phyloP scores from a whole-genome alignment of 2,329 filamentous ascomycete genomes.

The Magnaporthiopsis rhizophila region DNA sequence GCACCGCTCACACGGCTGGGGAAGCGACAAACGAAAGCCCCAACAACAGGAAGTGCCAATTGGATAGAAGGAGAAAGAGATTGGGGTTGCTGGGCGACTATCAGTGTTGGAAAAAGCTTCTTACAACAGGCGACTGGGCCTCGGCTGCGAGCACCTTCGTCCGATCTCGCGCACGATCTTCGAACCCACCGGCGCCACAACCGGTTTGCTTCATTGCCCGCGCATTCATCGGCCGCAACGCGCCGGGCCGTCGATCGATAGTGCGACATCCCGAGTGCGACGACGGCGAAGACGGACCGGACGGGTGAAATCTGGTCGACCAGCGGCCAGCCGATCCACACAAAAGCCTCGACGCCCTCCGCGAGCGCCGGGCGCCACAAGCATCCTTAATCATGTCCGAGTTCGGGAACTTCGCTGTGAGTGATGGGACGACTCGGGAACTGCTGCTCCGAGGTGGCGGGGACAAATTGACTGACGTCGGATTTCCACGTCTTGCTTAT shows the following conservation, averaged over 20 bases:
- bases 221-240: neutral
- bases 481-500: conserved; percentile 11
- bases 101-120: neutral
- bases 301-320: neutral
- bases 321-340: neutral
- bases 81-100: neutral
- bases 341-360: neutral
- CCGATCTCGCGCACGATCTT: neutral
- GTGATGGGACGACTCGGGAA: conserved; percentile 11
- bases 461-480: conserved; percentile 18
- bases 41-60: neutral
- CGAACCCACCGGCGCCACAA: neutral
- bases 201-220: neutral
- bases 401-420: conserved; percentile 54
- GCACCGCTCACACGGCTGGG: neutral
- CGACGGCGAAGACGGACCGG: neutral
- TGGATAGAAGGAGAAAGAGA: neutral
- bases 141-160: neutral
- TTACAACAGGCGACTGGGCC: neutral
- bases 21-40: neutral
- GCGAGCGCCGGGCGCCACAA: neutral
- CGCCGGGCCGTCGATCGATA: neutral
- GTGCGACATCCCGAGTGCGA: neutral
- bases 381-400: conserved; percentile 15
- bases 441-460: neutral